Evolutionary conservation across 495 filamentous ascomycete species (phyloP), one percentile per base, ranked within the genome.

Genomic region (Penicillium macrosclerotiorum): DNA sequence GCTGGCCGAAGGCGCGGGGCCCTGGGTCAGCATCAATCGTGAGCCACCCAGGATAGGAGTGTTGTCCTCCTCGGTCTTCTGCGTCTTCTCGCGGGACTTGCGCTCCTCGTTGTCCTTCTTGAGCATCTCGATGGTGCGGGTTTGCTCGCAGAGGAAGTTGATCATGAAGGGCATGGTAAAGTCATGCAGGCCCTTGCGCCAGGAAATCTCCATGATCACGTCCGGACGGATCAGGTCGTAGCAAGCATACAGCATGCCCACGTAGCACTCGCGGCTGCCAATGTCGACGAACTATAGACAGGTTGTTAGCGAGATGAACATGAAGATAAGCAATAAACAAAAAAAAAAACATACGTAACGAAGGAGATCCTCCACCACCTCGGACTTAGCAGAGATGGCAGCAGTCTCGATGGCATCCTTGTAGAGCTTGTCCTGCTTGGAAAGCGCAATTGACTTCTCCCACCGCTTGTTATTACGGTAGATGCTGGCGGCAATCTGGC

Each of bases 91-190:
- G 49, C 82, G 84, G 18, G 79, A 76, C 77, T 97, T 99, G 59
- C 94, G 89, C 63, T 94, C 90, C 64, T 99, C 94, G 63, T 97
- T 97, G 72, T 99, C 94, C 52, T 88, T 89, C 78, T 92, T 92
- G 25, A 99, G 79, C 44, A 70, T 68, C 49, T 89, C 83, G 51
- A 99, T 85, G 16, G 92, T 83, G 23, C 84, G 81, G 38, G 89
- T 88, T 67, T 96, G 91, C 65, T 95, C 88, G 67, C 82, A 85
- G 56, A 97, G 78, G 68, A 90, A 84, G 74, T 96, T 97, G 78
- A 99, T 97, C 90, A 99, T 94, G 76, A 90, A 99, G 12, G 94
- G 94, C 94, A 99, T 97, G 44, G 92, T 94, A 74, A 94, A 97
- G 76, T 99, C 94, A 51, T 85, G 82, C 26, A 99, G 84, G 41